Base-by-base conservation (phyloP, 495 filamentous ascomycete genomes). In the Xylaria longipes region DNA sequence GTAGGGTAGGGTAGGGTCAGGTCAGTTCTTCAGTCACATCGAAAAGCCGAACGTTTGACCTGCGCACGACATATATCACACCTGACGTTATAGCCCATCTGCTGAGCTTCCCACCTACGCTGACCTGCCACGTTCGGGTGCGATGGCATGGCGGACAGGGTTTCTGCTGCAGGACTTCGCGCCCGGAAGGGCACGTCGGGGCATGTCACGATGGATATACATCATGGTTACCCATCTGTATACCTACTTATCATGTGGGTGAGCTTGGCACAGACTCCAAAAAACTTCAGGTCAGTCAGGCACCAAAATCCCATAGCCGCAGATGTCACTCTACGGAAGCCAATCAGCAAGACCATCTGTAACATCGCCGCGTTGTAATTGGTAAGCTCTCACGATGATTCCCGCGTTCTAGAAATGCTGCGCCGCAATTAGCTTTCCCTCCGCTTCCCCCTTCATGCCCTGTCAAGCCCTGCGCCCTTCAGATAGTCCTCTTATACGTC, bases 331-430 rank as follows among this genome's bases (percentile, higher is more conserved):
- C 45, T 48, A 48, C 45, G 7, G 17, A 6, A 15, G 14, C 37
- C 58, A 62, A 27, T 43, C 37, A 62, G 57, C 25, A 62, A 41
- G 43, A 20, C 35, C 58, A 27, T 62, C 5, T 37, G 1, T 27
- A 57, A 57, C 33, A 37, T 6, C 57, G 57, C 17, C 17, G 20
- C 58, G 7, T 37, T n/a, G 27, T 35, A 58, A 14, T 54, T 20
- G 22, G 31, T 58, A 35, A n/a, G 7, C 20, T 15, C 35, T 20
- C 31, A 43, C 46, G 11, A 56, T 56, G 20, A 35, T 17, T 39
- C 22, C 63, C 35, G 45, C 17, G 22, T 56, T 67, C 65, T 67
- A 43, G 65, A 37, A 67, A 27, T 56, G 5, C 65, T 67, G 33
- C 48, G 48, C 43, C 63, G 14, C 43, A 35, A 2, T 11, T 15